A percentile compares a stretch with the other conserved stretches of the same genome.
Evolutionary conservation across 805 yeast genomes (phyloP).

Genomic region (Kuraishia borneana): DNA sequence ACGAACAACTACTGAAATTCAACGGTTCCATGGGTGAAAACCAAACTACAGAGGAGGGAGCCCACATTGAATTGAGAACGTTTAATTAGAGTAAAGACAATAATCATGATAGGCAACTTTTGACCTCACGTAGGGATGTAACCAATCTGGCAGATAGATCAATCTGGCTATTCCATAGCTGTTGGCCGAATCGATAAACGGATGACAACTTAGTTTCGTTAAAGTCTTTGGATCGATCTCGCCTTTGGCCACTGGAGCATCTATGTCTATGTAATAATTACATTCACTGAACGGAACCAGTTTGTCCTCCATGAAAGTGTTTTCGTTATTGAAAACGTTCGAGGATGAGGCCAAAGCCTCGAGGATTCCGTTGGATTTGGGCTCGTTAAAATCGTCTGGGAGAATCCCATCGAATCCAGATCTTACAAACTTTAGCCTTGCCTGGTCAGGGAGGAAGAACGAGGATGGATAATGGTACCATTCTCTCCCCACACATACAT

Average conservation of each 20-base stretch:
- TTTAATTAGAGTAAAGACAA: conserved; percentile 35
- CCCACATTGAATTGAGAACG: conserved; percentile 39
- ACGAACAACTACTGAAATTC: conserved; percentile 32
- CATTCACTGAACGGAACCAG: conserved; percentile 38
- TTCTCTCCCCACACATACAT: conserved; percentile 86
- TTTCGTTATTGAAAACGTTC: conserved; percentile 62
- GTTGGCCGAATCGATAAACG: conserved; percentile 40
- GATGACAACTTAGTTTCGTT: conserved; percentile 21
- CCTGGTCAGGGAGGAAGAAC: conserved; percentile 58
- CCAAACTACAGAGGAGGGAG: conserved; percentile 11
- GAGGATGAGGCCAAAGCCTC: conserved; percentile 40
- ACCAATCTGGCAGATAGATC: conserved; percentile 33
- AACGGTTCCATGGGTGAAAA: conserved; percentile 8
- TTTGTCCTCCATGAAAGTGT: conserved; percentile 51
- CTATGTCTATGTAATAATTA: conserved; percentile 61
- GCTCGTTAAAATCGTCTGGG: conserved; percentile 73
- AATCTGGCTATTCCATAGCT: conserved; percentile 45
- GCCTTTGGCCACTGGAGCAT: conserved; percentile 30
- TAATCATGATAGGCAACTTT: conserved; percentile 36
- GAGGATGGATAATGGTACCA: conserved; percentile 93
- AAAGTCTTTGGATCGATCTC: conserved; percentile 29
- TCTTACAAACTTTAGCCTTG: conserved; percentile 54
- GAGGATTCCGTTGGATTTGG: conserved; percentile 8
- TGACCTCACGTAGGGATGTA: conserved; percentile 17
- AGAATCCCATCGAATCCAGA: conserved; percentile 80